Conservation (phyloP, 176 grass and related monocot species). For the Phoenix dactylifera region DNA sequence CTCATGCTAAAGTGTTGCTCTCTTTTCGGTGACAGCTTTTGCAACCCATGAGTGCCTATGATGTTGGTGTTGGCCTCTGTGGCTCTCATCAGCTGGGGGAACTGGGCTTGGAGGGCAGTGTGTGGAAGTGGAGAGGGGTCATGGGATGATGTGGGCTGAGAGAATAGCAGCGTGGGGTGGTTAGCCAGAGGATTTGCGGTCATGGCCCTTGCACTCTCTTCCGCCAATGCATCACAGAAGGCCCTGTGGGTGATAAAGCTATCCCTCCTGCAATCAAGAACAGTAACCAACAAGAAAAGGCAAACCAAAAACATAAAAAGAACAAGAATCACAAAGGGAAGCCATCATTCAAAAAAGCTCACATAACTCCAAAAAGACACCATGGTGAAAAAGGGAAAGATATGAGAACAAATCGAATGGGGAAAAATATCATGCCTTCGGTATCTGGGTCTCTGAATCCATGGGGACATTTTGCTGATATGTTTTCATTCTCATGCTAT, state of each 20-base stretch:
- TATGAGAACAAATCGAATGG: slow-evolving; percentile 2
- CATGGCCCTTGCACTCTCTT: slow-evolving; percentile 85
- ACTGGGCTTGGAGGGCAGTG: slow-evolving; percentile 35
- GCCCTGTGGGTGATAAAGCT: slow-evolving; percentile 99
- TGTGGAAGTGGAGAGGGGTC: slow-evolving; percentile 37
- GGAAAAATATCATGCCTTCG: slow-evolving; percentile 1
- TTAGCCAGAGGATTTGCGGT: slow-evolving; percentile 26
- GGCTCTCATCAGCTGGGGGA: slow-evolving; percentile 4
- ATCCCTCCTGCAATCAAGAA: slow-evolving; percentile 45
- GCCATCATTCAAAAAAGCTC: slow-evolving; percentile 12
- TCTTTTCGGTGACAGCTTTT: slow-evolving; percentile 43
- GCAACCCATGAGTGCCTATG: slow-evolving; percentile 16
- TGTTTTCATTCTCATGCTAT: no score
- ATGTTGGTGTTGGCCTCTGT: neutral
- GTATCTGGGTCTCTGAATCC: slow-evolving; percentile 10
- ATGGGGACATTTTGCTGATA: neutral
- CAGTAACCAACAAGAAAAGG: neutral
- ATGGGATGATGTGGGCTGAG: slow-evolving; percentile 19
- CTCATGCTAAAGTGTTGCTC: slow-evolving; percentile 39
- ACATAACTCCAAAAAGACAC: slow-evolving; percentile 32
- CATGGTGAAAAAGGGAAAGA: slow-evolving; percentile 15
- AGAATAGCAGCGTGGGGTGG: slow-evolving; percentile 37
- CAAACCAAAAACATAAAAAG: slow-evolving; percentile 1
- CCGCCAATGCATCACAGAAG: slow-evolving; percentile 95
- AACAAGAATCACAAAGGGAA: slow-evolving; percentile 24